phyloP scores from a whole-genome alignment of 139 green algal species.

The Closterium sp. region DNA sequence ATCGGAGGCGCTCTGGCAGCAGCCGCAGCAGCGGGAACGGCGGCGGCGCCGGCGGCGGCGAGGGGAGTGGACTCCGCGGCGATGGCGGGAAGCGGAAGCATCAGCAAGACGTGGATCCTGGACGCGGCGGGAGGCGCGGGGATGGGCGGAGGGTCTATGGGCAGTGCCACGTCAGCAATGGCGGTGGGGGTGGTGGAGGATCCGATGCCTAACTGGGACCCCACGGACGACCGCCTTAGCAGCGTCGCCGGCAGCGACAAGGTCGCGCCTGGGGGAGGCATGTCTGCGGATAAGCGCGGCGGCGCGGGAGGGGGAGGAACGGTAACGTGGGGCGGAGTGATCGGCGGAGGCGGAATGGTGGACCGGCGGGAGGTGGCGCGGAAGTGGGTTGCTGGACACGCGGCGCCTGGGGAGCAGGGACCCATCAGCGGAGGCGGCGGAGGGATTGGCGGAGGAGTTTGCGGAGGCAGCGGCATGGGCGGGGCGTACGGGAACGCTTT shows the following conservation, averaged over 20 bases:
- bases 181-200: background rate
- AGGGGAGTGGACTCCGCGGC: background rate
- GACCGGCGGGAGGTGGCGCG: background rate
- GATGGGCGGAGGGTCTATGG: background rate
- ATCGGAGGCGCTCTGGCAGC: background rate
- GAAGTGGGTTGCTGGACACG: background rate
- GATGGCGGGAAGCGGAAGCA: background rate
- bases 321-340: background rate
- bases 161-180: background rate
- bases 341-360: background rate
- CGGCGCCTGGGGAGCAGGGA: background rate
- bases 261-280: background rate
- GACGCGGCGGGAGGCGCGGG: background rate
- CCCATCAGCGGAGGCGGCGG: background rate
- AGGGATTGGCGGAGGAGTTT: background rate
- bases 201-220: background rate
- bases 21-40: background rate
- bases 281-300: background rate
- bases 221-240: background rate
- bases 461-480: background rate
- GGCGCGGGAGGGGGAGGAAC: background rate
- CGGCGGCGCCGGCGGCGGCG: no score
- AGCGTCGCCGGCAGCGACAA: background rate
- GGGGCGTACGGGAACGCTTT: background rate
- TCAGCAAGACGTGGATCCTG: background rate